These are phyloP conservation scores for Cymbopogon citratus DNA, from an alignment of 176 grass and related monocot genomes.

Conservation along the genomic window DNA sequence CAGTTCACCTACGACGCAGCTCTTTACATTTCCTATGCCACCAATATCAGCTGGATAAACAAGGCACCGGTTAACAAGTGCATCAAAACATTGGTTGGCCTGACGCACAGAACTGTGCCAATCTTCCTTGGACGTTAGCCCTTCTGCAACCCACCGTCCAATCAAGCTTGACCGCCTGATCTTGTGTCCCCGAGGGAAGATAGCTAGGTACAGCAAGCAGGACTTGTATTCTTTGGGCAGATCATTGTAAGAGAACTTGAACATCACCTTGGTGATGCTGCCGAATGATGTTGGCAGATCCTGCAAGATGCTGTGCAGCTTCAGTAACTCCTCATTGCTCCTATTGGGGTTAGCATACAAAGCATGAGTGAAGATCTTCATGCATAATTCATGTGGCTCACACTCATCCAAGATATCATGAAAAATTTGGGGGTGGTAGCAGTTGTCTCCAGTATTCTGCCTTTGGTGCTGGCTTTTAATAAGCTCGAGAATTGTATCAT, in stretches of 20 bases:
- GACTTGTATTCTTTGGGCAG: background rate
- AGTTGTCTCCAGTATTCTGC: background rate
- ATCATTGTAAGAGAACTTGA: too few relatives aligned
- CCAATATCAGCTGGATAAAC: background rate
- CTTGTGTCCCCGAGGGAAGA: background rate
- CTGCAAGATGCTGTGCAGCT: background rate
- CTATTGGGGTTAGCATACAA: constrained; percentile 3
- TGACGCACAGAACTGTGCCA: background rate
- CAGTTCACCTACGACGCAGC: too few relatives aligned
- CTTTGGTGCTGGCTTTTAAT: background rate
- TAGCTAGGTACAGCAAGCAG: constrained; percentile 24
- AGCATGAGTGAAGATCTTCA: constrained; percentile 18
- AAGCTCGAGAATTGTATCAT: background rate
- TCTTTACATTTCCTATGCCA: too few relatives aligned
- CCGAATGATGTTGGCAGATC: background rate
- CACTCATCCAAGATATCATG: background rate
- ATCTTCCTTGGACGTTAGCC: too few relatives aligned
- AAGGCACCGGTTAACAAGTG: background rate
- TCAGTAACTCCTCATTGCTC: background rate
- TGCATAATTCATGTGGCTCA: background rate
- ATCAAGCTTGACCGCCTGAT: constrained; percentile 13
- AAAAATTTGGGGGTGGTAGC: background rate
- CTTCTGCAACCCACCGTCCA: background rate
- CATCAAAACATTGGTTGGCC: constrained; percentile 4
- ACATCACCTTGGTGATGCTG: background rate